A percentile compares a stretch with the other conserved stretches of the same genome.
Evolutionary conservation across 768 basidiomycete species (phyloP).

Genomic region (Xerocomus brunneocitrinus): DNA sequence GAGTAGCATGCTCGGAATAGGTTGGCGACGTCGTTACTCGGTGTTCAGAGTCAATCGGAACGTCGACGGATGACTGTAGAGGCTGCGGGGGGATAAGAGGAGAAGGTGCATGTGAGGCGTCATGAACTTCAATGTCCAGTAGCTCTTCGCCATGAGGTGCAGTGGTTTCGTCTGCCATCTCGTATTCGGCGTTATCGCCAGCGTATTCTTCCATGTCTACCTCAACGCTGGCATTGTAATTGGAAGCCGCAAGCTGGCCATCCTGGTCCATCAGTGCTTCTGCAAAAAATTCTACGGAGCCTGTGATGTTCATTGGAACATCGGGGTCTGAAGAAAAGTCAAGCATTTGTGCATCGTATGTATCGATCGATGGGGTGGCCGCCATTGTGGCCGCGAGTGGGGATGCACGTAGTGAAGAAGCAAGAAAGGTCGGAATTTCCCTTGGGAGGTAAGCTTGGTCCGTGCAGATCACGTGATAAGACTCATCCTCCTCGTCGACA

Average conservation of each 20-base stretch:
- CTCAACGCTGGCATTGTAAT: conserved; percentile 44
- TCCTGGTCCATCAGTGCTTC: conserved; percentile 61
- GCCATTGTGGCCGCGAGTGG: conserved; percentile 21
- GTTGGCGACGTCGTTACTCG: neutral
- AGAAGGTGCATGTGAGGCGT: conserved; percentile 33
- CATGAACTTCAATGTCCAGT: conserved; percentile 40
- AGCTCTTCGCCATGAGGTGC: conserved; percentile 26
- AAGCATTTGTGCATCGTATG: conserved; percentile 61
- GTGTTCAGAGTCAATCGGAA: conserved; percentile 15
- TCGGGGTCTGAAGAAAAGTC: conserved; percentile 56
- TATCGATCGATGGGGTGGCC: conserved; percentile 36
- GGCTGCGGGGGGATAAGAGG: conserved; percentile 19
- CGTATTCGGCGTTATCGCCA: conserved; percentile 47
- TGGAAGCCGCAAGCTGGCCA: conserved; percentile 25
- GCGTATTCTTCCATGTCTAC: conserved; percentile 62
- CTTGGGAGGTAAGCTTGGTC: conserved; percentile 25
- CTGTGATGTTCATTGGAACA: conserved; percentile 50
- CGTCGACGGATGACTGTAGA: conserved; percentile 14
- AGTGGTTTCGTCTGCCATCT: conserved; percentile 33
- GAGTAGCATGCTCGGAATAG: conserved; percentile 6
- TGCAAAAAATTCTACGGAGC: conserved; percentile 46
- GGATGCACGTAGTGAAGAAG: conserved; percentile 14
- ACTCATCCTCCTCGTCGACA: conserved; percentile 4
- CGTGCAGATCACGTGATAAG: conserved; percentile 29
- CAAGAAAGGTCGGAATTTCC: conserved; percentile 17